A percentile compares a stretch with the other conserved stretches of the same genome.
Conservation (phyloP, 139 green algal genomes). For the Chlamydomonas incerta region DNA sequence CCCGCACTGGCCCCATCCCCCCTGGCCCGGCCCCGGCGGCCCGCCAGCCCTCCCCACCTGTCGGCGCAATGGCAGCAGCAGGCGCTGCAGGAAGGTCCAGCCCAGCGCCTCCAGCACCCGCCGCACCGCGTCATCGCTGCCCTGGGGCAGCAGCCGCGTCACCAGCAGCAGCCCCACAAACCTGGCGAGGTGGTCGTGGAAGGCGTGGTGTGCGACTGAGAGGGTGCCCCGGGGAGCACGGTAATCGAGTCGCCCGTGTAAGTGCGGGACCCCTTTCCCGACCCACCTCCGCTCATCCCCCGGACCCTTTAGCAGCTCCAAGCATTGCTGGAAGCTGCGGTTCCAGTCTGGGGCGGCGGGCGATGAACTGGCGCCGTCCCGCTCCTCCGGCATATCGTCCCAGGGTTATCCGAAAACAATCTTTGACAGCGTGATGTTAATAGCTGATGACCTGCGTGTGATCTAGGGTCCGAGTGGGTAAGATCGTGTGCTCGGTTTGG, state of each 20-base stretch:
- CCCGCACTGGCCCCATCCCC: too few species aligned
- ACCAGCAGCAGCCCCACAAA: conserved; percentile 84
- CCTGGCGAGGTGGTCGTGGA: conserved; percentile 46
- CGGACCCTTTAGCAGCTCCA: conserved; percentile 63
- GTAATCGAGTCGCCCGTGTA: background rate
- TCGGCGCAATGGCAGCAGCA: conserved; percentile 74
- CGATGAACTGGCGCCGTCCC: too few species aligned
- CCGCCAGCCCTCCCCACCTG: background rate
- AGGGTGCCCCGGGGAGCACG: too few species aligned
- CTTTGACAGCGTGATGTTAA: too few species aligned
- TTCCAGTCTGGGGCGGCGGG: background rate
- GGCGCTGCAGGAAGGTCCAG: conserved; percentile 64
- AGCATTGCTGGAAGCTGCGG: conserved; percentile 55
- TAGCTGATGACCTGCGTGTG: too few species aligned
- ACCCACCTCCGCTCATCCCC: conserved; percentile 54
- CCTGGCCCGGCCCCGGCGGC: too few species aligned
- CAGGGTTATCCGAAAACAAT: too few species aligned
- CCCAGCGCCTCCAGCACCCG: conserved; percentile 71
- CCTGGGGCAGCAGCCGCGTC: conserved; percentile 69
- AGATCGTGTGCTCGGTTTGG: too few species aligned
- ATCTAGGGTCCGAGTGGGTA: too few species aligned
- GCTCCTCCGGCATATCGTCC: too few species aligned
- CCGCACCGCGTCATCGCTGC: conserved; percentile 41
- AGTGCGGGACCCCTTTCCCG: background rate
- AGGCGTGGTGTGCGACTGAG: too few species aligned